These are phyloP conservation scores for Albizia julibrissin DNA, from an alignment of 306 rosid species.

Conservation along the genomic window DNA sequence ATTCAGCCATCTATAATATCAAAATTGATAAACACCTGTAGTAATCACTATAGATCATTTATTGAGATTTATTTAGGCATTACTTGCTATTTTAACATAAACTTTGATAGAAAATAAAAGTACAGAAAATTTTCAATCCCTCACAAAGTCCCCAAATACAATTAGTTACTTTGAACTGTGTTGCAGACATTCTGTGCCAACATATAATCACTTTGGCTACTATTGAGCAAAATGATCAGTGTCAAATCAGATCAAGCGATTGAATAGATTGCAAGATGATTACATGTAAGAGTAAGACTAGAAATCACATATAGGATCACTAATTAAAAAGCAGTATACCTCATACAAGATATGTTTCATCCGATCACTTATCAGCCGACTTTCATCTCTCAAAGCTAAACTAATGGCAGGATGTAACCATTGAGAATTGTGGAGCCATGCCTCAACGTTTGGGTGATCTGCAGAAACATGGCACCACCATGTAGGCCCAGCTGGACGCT, in stretches of 20 bases:
- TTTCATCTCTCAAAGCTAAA: constrained; percentile 87
- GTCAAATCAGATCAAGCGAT: constrained; percentile 6
- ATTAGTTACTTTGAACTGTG: no score
- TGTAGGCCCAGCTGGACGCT: constrained; percentile 82
- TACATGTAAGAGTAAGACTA: constrained; percentile 8
- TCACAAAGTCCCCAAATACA: background rate
- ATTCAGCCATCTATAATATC: background rate
- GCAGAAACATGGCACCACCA: constrained; percentile 99
- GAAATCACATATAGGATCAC: background rate
- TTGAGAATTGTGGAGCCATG: constrained; percentile 83
- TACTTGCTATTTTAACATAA: background rate
- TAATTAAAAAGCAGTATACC: constrained; percentile 45
- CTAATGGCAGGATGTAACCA: constrained; percentile 95
- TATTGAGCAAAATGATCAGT: constrained; percentile 3
- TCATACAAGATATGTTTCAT: constrained; percentile 93
- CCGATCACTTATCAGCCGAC: constrained; percentile 75
- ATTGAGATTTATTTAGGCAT: background rate
- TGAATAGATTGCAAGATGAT: constrained; percentile 13
- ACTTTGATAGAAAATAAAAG: background rate
- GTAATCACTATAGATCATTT: background rate
- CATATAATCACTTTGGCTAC: background rate
- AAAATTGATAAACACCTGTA: background rate
- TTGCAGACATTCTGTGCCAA: background rate
- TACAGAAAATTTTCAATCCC: background rate
- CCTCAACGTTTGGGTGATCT: constrained; percentile 58